phyloP scores from a whole-genome alignment of 148 eudicot genomes.

The Rhododendron kiyosumense region DNA sequence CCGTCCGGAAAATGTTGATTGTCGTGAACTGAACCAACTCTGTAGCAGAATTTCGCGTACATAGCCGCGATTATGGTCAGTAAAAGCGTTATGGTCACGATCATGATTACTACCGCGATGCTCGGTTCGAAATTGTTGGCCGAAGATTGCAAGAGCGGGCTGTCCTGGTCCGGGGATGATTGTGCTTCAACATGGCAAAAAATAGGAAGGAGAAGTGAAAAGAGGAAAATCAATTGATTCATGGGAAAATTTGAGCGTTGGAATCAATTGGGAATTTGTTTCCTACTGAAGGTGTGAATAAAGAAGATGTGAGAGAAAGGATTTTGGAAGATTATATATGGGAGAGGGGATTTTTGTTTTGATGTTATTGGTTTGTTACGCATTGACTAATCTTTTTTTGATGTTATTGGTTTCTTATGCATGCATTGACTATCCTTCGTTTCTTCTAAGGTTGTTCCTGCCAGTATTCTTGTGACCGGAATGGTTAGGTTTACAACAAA shows the following conservation, averaged over 20 bases:
- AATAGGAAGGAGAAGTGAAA: slow-evolving; percentile 5
- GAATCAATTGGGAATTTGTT: background rate
- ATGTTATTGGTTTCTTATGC: background rate
- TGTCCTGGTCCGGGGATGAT: slow-evolving; percentile 5
- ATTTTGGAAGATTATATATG: background rate
- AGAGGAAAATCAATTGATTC: background rate
- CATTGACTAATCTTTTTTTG: background rate
- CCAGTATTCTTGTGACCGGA: background rate
- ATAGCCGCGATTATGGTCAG: slow-evolving; percentile 40
- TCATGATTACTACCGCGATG: slow-evolving; percentile 54
- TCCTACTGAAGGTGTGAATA: background rate
- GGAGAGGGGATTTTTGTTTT: background rate
- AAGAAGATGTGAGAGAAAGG: background rate
- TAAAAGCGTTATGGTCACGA: slow-evolving; percentile 46
- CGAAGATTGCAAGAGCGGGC: slow-evolving; percentile 3
- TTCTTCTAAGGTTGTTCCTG: background rate
- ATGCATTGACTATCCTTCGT: background rate
- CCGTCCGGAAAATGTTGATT: slow-evolving; percentile 10
- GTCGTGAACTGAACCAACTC: background rate
- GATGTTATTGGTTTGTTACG: background rate
- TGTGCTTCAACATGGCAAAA: slow-evolving; percentile 22
- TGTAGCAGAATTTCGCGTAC: slow-evolving; percentile 51
- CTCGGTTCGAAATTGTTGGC: slow-evolving; percentile 52
- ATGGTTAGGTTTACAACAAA: no score
- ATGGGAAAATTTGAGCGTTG: background rate